Evolutionary conservation across 768 basidiomycete species (phyloP).

Genomic region (Mycena kentingensis): DNA sequence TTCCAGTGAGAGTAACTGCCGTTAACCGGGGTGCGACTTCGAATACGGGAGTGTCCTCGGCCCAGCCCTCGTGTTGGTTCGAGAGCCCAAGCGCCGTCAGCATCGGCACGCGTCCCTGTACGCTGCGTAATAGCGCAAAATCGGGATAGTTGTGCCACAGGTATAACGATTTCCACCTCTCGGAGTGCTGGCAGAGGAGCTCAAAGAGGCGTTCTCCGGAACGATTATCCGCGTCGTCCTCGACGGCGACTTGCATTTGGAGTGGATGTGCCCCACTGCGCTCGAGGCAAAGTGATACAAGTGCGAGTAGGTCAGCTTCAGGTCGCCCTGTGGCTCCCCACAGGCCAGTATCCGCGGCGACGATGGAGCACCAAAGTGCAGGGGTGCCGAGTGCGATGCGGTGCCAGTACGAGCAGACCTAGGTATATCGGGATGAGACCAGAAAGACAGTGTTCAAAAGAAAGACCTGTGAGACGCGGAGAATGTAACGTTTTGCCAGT

Average conservation of each 20-base stretch:
- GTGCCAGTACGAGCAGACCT: slow-evolving; percentile 14
- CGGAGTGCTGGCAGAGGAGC: neutral
- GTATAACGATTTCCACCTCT: slow-evolving; percentile 2
- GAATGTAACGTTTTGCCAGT: neutral
- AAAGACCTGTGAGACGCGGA: neutral
- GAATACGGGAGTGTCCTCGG: neutral
- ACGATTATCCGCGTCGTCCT: neutral
- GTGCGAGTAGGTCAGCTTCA: neutral
- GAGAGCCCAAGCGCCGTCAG: neutral
- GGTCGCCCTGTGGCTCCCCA: neutral
- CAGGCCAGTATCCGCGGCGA: neutral
- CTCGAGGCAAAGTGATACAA: neutral
- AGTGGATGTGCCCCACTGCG: slow-evolving; percentile 4
- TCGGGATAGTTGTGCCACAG: neutral
- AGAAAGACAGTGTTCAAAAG: neutral
- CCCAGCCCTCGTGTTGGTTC: neutral
- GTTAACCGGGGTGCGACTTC: slow-evolving; percentile 2
- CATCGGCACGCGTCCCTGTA: neutral
- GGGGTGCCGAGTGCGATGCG: neutral
- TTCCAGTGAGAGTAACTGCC: neutral
- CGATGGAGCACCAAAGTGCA: slow-evolving; percentile 5
- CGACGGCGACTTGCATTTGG: neutral
- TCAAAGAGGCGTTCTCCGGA: neutral
- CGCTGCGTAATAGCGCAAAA: neutral
- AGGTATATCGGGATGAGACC: neutral